Conservation (phyloP, 2,329 filamentous ascomycete species). For the Cercospora janseana region DNA sequence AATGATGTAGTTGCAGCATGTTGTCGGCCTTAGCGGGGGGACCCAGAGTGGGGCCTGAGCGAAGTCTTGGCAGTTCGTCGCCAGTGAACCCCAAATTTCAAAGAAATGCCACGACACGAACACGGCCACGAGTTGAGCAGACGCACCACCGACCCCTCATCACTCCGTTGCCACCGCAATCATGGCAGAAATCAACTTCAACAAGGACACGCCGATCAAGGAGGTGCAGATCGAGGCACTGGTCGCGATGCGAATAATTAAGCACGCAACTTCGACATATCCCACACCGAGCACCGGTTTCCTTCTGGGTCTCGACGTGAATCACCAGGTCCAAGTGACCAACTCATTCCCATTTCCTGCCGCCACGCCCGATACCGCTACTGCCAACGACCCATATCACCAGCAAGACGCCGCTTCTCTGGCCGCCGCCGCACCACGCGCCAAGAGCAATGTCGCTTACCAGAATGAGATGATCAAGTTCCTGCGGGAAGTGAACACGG, state of each 20-base stretch:
- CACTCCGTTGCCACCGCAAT: slow-evolving; percentile 13
- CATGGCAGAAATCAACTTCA: slow-evolving; percentile 31
- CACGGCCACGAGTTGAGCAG: slow-evolving; percentile 7
- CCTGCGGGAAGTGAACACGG: slow-evolving; percentile 94
- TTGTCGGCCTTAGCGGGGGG: slow-evolving; percentile 2
- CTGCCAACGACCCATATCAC: slow-evolving; percentile 66
- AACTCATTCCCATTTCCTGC: slow-evolving; percentile 94
- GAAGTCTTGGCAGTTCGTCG: slow-evolving; percentile 1
- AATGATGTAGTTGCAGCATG: not conserved
- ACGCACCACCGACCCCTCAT: not conserved
- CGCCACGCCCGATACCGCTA: slow-evolving; percentile 56
- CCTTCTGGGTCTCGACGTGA: slow-evolving; percentile 88
- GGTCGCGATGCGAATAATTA: slow-evolving; percentile 98
- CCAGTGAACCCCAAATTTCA: slow-evolving; percentile 8
- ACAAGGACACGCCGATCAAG: slow-evolving; percentile 52
- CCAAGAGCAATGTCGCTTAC: slow-evolving; percentile 85
- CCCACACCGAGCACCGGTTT: slow-evolving; percentile 86
- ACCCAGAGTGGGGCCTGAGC: not conserved
- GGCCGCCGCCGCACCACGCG: slow-evolving; percentile 83
- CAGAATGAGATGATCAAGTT: slow-evolving; percentile 97
- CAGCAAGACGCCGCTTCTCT: slow-evolving; percentile 68
- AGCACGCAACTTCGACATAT: slow-evolving; percentile 85
- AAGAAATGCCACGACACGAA: slow-evolving; percentile 9
- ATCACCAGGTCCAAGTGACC: slow-evolving; percentile 79
- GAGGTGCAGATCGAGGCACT: slow-evolving; percentile 92